These are phyloP conservation scores for Podospora australis DNA, from an alignment of 495 filamentous ascomycete genomes.

Conservation along the genomic window DNA sequence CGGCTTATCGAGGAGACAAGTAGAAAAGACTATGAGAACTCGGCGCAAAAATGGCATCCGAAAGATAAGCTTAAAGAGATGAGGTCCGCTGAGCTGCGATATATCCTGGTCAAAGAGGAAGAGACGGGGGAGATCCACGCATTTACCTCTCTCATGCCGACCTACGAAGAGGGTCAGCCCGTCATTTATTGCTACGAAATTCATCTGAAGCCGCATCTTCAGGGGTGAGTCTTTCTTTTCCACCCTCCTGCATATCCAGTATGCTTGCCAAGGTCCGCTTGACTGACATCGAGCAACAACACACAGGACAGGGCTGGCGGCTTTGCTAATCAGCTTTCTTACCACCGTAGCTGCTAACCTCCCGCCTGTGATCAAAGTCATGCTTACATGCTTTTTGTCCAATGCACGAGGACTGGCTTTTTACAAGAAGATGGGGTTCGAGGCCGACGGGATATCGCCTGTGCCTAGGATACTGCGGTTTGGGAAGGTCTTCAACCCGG, in stretches of 20 bases:
- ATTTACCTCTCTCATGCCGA: slow-evolving; percentile 79
- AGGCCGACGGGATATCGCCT: slow-evolving; percentile 60
- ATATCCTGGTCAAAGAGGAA: slow-evolving; percentile 51
- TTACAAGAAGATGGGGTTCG: slow-evolving; percentile 64
- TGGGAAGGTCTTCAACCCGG: slow-evolving; percentile 56
- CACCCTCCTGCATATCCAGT: too few species aligned
- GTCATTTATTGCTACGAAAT: slow-evolving; percentile 89
- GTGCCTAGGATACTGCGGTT: slow-evolving; percentile 53
- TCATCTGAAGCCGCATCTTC: slow-evolving; percentile 54
- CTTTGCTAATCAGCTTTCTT: slow-evolving; percentile 38
- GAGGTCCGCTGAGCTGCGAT: slow-evolving; percentile 62
- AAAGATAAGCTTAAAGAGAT: slow-evolving; percentile 67
- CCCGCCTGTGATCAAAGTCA: slow-evolving; percentile 58
- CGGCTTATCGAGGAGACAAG: slow-evolving; percentile 66
- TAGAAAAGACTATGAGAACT: slow-evolving; percentile 55
- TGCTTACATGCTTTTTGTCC: slow-evolving; percentile 75
- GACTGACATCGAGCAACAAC: too few species aligned
- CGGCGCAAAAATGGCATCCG: slow-evolving; percentile 63
- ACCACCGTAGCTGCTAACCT: slow-evolving; percentile 37
- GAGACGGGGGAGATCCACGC: slow-evolving; percentile 38
- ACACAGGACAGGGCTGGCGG: slow-evolving; percentile 43
- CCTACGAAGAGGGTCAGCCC: slow-evolving; percentile 65
- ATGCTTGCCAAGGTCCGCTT: too few species aligned
- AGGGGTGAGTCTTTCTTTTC: slow-evolving; percentile 31
- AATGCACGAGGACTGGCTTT: slow-evolving; percentile 58